These are phyloP conservation scores for Coniochaeta sp. DNA, from an alignment of 2,329 filamentous ascomycete genomes.

Conservation along the genomic window DNA sequence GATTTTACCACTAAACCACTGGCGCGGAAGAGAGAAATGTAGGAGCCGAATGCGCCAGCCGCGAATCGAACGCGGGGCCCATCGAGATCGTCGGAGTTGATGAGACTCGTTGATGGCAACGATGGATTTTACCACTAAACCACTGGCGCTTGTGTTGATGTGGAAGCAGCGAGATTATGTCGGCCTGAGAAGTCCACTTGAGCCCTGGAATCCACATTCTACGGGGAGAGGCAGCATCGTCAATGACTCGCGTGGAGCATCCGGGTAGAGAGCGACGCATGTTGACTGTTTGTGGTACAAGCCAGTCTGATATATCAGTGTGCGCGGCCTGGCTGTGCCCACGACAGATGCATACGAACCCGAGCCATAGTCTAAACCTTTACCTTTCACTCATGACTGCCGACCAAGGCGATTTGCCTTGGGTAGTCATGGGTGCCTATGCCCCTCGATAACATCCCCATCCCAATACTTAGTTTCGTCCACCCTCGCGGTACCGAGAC, in stretches of 20 bases:
- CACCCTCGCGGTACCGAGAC: neutral
- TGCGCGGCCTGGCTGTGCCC: too few relatives aligned
- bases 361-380: too few relatives aligned
- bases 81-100: neutral
- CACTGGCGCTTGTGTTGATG: constrained; percentile 19
- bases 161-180: neutral
- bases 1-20: neutral
- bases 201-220: neutral
- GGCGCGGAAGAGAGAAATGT: neutral
- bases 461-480: neutral
- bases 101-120: constrained; percentile 29
- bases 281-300: too few relatives aligned
- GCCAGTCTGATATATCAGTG: too few relatives aligned
- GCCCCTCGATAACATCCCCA: neutral
- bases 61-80: neutral
- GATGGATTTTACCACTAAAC: constrained; percentile 44
- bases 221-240: neutral
- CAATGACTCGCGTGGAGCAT: neutral
- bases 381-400: neutral
- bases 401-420: neutral
- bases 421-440: neutral
- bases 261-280: too few relatives aligned
- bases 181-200: neutral
- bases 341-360: too few relatives aligned
- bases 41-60: neutral